Conservation (phyloP, 2,329 filamentous ascomycete species). For the Dactylella cylindrospora region DNA sequence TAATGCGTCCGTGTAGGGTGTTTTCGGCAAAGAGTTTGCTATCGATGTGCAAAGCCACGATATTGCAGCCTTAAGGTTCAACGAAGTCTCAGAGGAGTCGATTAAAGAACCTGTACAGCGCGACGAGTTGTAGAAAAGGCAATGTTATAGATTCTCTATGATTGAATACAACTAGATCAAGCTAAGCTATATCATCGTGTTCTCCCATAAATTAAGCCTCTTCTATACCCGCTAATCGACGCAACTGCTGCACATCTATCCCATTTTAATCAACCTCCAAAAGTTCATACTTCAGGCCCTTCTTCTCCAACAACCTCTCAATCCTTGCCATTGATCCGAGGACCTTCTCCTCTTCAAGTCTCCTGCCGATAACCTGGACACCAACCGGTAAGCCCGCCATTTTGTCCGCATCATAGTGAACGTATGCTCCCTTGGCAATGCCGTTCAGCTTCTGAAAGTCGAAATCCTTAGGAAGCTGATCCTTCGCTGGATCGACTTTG, state of each 20-base stretch:
- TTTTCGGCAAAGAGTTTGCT: slow-evolving; percentile 20
- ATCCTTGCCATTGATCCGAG: slow-evolving; percentile 76
- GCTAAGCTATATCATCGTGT: too few relatives aligned
- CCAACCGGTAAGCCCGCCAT: slow-evolving; percentile 89
- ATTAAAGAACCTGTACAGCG: too few relatives aligned
- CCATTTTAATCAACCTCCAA: slow-evolving; percentile 48
- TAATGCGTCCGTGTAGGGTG: slow-evolving; percentile 6
- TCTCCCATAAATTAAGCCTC: too few relatives aligned
- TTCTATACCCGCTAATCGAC: too few relatives aligned
- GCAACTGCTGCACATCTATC: too few relatives aligned
- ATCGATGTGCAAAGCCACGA: slow-evolving; percentile 28
- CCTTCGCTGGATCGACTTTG: slow-evolving; percentile 71
- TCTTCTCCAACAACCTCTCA: slow-evolving; percentile 66
- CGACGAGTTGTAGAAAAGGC: too few relatives aligned
- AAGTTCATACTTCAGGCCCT: slow-evolving; percentile 58
- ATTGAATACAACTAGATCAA: too few relatives aligned
- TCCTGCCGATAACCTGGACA: slow-evolving; percentile 76
- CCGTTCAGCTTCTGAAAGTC: slow-evolving; percentile 69
- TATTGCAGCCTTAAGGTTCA: slow-evolving; percentile 33
- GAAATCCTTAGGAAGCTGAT: slow-evolving; percentile 66
- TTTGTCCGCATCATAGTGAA: slow-evolving; percentile 74
- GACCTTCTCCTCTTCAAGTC: slow-evolving; percentile 85
- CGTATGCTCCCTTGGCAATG: slow-evolving; percentile 79
- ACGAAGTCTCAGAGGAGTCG: too few relatives aligned
- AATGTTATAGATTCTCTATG: too few relatives aligned